Conservation (phyloP, 495 filamentous ascomycete species). For the Trichoderma asperelloides region DNA sequence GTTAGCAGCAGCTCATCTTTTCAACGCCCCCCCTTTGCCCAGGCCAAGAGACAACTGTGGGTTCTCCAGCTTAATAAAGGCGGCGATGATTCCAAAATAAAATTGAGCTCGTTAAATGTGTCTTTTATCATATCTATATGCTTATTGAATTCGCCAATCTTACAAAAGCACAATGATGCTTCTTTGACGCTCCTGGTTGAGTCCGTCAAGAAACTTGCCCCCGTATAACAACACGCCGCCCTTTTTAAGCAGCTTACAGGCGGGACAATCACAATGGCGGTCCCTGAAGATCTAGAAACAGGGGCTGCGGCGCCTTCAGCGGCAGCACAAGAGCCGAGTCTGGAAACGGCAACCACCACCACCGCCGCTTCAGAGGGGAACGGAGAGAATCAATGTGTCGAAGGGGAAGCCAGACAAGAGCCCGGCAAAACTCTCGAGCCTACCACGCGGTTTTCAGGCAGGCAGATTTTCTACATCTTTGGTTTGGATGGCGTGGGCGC, state of each 20-base stretch:
- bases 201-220: not conserved
- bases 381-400: not conserved
- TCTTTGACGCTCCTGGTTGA: no score
- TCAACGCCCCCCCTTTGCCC: not conserved
- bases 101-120: not conserved
- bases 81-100: not conserved
- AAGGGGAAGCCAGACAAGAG: not conserved
- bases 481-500: conserved; percentile 30
- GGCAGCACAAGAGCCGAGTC: not conserved
- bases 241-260: not conserved
- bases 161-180: no score
- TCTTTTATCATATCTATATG: no score
- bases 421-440: conserved; percentile 12
- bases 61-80: not conserved
- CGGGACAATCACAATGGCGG: not conserved
- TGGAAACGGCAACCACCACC: not conserved
- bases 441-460: conserved; percentile 23
- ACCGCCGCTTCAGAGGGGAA: not conserved
- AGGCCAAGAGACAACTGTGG: not conserved
- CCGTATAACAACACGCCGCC: not conserved
- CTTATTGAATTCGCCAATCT: no score
- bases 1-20: not conserved
- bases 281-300: not conserved
- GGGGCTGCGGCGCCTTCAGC: not conserved
- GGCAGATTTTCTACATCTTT: conserved; percentile 34